Evolutionary conservation across 164 flowering plant genomes (phyloP), one percentile per base, ranked within the genome.

Genomic region (Umbellularia californica): DNA sequence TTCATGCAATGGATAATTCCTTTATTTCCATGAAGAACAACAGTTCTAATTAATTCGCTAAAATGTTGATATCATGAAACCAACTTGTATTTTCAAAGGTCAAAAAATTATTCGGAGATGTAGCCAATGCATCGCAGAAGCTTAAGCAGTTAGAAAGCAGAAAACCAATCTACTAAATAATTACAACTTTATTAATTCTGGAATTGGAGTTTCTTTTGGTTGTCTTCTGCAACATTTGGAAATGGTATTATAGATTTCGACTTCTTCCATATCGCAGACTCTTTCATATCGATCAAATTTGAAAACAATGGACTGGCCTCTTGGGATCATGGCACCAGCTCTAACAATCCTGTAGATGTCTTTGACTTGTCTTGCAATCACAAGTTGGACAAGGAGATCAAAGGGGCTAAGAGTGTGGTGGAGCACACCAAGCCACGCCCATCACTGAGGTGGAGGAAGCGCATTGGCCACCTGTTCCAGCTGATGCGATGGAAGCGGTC

Each of bases 201-300:
- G 0, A 41, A 41, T 41, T 41, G 10, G 47, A 9, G 47, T 41
- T 41, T 41, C 47, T 41, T 41, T 41, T 41, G 47, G 9, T 41
- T 41, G 1, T 41, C 47, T 41, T 41, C 10, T 41, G 47, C 47
- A 41, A 41, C 47, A 41, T 41, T 41, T 41, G 47, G 47, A 41
- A 7, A 41, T 41, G 47, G 47, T 1, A 41, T 1, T 9, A 30
- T 35, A 15, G 20, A 11, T 41, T 19, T 69, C 1, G 25, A 13
- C 14, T 50, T 71, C 14, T 23, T 71, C 62, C 24, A 20, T 17
- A 1, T 15, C 55, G 74, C 83, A 92, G 97, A 94, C 70, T 91
- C 98, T 0, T 94, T 90, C 73, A 94, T 92, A 77, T 94, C 97
- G 20, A 94, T 94, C 71, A 91, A 91, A 70, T 92, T 94, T 72